A percentile compares a stretch with the other conserved stretches of the same genome.
Conservation (phyloP, 2,329 filamentous ascomycete genomes). For the Torrubiella hemipterigena region DNA sequence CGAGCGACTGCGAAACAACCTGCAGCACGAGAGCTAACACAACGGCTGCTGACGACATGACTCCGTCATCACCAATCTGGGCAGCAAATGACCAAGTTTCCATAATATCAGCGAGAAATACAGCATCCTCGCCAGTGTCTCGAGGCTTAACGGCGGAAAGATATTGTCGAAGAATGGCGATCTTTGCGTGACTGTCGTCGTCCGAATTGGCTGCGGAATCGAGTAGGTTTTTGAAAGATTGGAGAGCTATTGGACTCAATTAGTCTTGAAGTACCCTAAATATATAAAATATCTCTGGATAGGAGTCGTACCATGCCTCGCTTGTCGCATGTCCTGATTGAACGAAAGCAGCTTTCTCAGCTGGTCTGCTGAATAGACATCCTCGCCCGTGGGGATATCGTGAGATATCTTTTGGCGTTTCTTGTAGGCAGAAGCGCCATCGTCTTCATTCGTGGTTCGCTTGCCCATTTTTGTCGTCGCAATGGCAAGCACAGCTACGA, state of each 20-base stretch:
- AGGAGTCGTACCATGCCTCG: conserved; percentile 47
- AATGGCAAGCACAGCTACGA: too few relatives aligned
- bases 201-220: conserved; percentile 48
- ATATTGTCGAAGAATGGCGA: conserved; percentile 56
- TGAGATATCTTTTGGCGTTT: conserved; percentile 47
- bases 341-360: conserved; percentile 58
- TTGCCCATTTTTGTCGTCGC: conserved; percentile 31
- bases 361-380: conserved; percentile 52
- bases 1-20: conserved; percentile 60
- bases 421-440: conserved; percentile 27
- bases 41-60: conserved; percentile 71
- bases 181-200: conserved; percentile 26
- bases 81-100: conserved; percentile 80
- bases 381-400: conserved; percentile 45
- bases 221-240: conserved; percentile 59
- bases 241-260: conserved; percentile 36
- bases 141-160: conserved; percentile 43
- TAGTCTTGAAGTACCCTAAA: too few relatives aligned
- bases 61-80: conserved; percentile 65
- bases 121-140: conserved; percentile 31
- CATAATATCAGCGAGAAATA: conserved; percentile 68
- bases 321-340: conserved; percentile 54
- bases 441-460: conserved; percentile 24
- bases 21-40: conserved; percentile 73
- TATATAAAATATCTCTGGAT: too few relatives aligned